Evolutionary conservation across 352 stramenopile species (phyloP), one percentile per base, ranked within the genome.

Genomic region (Phytophthora idaei): DNA sequence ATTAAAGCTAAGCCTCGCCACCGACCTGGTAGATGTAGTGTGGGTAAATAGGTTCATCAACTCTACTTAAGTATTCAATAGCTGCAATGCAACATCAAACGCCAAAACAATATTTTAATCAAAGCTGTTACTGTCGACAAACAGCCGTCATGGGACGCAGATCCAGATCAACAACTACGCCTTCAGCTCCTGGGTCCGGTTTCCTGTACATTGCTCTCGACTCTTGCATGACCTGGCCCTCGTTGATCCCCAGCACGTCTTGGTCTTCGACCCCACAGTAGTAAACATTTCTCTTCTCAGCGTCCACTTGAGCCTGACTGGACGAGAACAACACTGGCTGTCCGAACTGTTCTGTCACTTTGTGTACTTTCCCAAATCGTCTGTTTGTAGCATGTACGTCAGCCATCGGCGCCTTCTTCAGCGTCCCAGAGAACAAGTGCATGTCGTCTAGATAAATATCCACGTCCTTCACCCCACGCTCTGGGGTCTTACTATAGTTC

Each of bases 241-340:
- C 90, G 50, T 97, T 96, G 58, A 97, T 97, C 32, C 84, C 92
- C 6, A 97, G 64, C 11, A 97, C 90, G 37, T 97, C 90, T 65
- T 97, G 90, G 48, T 94, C 84, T 53, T 94, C 85, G 1, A 47
- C 47, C 0, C 88, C 88, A 34, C 88, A 95, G 45, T 94, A 95
- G 10, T 77, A 64, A 7, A 94, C 64, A 28, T 75, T 77, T 2
- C 82, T 61, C 52, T 93, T 93, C 37, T 94, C 85, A 4, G 51
- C 14, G 62, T 93, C 85, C 28, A 94, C 82, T 64, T 89, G 71
- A 1, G 77, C 71, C 44, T 90, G 81, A 32, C 81, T 83, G 1
- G 71, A 72, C 0, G 88, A 91, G 52, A 97, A 97, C 7, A 97
- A 54, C 8, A 97, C 75, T 11, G 85, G 80, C 67, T 97, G 90